phyloP scores from a whole-genome alignment of 805 yeast species.

The Suhomyces vadensis region DNA sequence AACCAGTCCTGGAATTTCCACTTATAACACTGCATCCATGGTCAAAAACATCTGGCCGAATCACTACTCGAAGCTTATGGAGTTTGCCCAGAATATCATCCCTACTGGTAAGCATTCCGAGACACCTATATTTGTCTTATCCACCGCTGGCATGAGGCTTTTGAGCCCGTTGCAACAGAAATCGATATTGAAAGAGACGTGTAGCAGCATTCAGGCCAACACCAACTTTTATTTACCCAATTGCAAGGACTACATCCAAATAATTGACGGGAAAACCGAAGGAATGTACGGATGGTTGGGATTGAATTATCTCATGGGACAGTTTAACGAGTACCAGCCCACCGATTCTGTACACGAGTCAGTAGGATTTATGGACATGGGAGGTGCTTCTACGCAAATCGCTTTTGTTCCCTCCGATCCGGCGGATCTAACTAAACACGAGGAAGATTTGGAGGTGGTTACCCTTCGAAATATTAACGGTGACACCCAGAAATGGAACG shows the following conservation, averaged over 20 bases:
- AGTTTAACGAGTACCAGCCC: slow-evolving; percentile 51
- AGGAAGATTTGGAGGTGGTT: slow-evolving; percentile 71
- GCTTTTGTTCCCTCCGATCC: slow-evolving; percentile 80
- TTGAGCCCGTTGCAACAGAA: slow-evolving; percentile 55
- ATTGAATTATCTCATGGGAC: slow-evolving; percentile 77
- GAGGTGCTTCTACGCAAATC: slow-evolving; percentile 96
- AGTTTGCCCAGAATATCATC: slow-evolving; percentile 67
- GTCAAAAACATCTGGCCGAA: slow-evolving; percentile 62
- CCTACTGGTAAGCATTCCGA: slow-evolving; percentile 59
- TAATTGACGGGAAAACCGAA: slow-evolving; percentile 92
- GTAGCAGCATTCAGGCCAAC: slow-evolving; percentile 53
- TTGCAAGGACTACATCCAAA: slow-evolving; percentile 73
- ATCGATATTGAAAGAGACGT: slow-evolving; percentile 58
- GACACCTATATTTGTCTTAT: slow-evolving; percentile 88
- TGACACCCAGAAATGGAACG: slow-evolving; percentile 69
- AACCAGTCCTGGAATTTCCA: slow-evolving; percentile 82
- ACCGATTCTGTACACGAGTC: slow-evolving; percentile 48
- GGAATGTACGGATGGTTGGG: slow-evolving; percentile 97
- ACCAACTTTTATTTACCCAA: slow-evolving; percentile 56
- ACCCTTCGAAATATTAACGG: slow-evolving; percentile 72
- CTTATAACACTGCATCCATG: slow-evolving; percentile 44
- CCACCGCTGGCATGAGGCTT: slow-evolving; percentile 96
- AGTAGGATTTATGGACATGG: slow-evolving; percentile 98
- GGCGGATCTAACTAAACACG: slow-evolving; percentile 62
- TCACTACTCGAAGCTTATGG: slow-evolving; percentile 66